Conservation (phyloP, 2,329 filamentous ascomycete species). For the Rutstroemia sp. region DNA sequence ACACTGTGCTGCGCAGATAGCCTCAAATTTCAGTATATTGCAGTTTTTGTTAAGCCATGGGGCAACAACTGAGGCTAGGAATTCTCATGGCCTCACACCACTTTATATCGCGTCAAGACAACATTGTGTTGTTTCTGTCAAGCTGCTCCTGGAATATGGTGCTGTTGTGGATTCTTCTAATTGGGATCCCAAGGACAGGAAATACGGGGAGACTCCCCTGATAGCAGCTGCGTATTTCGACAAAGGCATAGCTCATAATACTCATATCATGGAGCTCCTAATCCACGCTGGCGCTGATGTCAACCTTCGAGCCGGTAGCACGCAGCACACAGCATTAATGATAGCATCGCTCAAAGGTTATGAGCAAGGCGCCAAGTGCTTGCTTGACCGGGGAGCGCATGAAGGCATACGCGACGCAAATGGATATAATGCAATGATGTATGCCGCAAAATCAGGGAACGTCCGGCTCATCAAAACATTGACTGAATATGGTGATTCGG, state of each 20-base stretch:
- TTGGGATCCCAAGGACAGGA: constrained; percentile 7
- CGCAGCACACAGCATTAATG: constrained; percentile 7
- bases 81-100: constrained; percentile 4
- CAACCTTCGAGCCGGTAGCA: not conserved
- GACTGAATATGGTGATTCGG: not conserved
- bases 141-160: not conserved
- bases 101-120: constrained; percentile 8
- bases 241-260: constrained; percentile 6
- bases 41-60: constrained; percentile 4
- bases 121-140: constrained; percentile 6
- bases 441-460: constrained; percentile 4
- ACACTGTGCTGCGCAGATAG: constrained; percentile 3
- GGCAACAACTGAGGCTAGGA: constrained; percentile 4
- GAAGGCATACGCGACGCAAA: not conserved
- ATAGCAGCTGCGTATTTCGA: constrained; percentile 8
- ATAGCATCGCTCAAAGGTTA: constrained; percentile 3
- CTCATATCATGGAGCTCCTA: constrained; percentile 5
- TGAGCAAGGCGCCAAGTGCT: constrained; percentile 5
- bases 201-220: constrained; percentile 8
- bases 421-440: constrained; percentile 4
- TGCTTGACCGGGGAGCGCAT: constrained; percentile 3
- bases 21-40: not conserved
- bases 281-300: constrained; percentile 6
- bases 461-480: constrained; percentile 1
- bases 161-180: constrained; percentile 3